Conservation (phyloP, 2,329 filamentous ascomycete species). For the Penicillium brevicompactum region DNA sequence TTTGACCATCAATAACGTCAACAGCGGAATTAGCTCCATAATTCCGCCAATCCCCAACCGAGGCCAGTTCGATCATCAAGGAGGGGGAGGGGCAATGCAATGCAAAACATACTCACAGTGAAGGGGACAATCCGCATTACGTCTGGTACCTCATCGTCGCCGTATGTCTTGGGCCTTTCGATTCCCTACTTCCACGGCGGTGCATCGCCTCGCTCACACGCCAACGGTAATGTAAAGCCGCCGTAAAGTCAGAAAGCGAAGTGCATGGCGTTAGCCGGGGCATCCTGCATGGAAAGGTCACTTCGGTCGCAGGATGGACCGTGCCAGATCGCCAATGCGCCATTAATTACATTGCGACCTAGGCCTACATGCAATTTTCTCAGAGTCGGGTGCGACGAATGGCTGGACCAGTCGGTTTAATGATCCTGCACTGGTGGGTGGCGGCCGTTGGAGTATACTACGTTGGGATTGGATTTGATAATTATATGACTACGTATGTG, state of each 20-base stretch:
- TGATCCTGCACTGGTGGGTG: conserved; percentile 16
- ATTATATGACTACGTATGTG: neutral
- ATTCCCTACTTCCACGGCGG: conserved; percentile 5
- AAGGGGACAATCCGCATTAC: neutral
- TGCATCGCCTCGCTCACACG: neutral
- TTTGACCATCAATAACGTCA: neutral
- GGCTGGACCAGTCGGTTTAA: conserved; percentile 20
- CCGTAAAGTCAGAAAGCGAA: neutral
- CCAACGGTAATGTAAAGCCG: neutral
- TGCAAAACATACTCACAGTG: conserved; percentile 6
- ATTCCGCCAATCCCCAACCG: conserved; percentile 1
- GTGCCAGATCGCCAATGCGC: conserved; percentile 12
- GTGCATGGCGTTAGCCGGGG: conserved; percentile 1
- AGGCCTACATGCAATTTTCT: neutral
- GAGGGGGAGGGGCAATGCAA: conserved; percentile 10
- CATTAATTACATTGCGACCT: conserved; percentile 7
- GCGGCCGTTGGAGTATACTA: neutral
- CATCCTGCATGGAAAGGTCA: conserved; percentile 1
- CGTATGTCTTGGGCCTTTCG: neutral
- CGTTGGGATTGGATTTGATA: neutral
- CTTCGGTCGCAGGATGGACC: conserved; percentile 2
- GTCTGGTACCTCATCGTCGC: neutral
- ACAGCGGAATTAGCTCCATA: conserved; percentile 3
- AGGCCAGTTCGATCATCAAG: neutral
- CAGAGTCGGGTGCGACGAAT: conserved; percentile 23